These are phyloP conservation scores for Gremmenia infestans DNA, from an alignment of 2,329 filamentous ascomycete genomes.

Conservation along the genomic window DNA sequence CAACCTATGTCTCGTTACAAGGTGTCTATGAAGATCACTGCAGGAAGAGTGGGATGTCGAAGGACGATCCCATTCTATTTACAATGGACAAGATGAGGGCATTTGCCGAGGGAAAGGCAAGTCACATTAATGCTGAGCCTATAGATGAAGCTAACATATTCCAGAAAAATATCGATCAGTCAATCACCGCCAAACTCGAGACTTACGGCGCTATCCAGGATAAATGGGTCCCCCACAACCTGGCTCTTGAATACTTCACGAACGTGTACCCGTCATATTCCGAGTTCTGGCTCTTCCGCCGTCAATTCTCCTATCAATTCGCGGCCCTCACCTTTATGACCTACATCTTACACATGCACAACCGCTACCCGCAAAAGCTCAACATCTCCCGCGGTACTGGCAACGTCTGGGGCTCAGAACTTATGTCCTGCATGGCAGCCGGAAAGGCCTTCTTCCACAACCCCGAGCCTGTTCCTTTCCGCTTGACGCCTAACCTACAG, in stretches of 20 bases:
- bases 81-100: conserved; percentile 90
- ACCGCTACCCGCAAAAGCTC: conserved; percentile 92
- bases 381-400: conserved; percentile 82
- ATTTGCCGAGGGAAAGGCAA: conserved; percentile 54
- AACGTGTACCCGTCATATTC: conserved; percentile 80
- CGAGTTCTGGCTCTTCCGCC: conserved; percentile 97
- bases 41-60: conserved; percentile 76
- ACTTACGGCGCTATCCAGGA: conserved; percentile 94
- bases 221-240: conserved; percentile 79
- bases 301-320: conserved; percentile 93
- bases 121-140: neutral
- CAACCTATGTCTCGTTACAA: conserved; percentile 89
- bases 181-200: conserved; percentile 71
- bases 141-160: conserved; percentile 28
- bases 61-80: conserved; percentile 92
- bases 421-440: conserved; percentile 83
- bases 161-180: conserved; percentile 65
- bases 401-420: conserved; percentile 93
- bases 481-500: conserved; percentile 92
- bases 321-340: conserved; percentile 97
- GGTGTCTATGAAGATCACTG: conserved; percentile 97
- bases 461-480: conserved; percentile 93
- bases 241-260: conserved; percentile 87
- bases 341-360: conserved; percentile 95
- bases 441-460: conserved; percentile 90